phyloP scores from a whole-genome alignment of 306 rosid species.

The Dicorynia guianensis region DNA sequence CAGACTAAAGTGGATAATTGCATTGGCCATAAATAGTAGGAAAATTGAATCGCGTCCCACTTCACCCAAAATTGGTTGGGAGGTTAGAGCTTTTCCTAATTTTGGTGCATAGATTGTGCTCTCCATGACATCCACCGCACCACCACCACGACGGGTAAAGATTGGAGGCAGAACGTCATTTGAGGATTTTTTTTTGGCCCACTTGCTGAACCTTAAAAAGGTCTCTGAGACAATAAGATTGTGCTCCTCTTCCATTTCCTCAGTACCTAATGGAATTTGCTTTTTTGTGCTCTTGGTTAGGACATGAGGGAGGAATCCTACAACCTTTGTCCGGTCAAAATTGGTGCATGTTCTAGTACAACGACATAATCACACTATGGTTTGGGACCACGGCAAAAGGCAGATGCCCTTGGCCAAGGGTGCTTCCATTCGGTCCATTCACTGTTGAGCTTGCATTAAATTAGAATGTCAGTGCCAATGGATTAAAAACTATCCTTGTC shows the following conservation, averaged over 20 bases:
- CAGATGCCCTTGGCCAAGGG: slow-evolving; percentile 36
- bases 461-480: slow-evolving; percentile 21
- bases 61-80: slow-evolving; percentile 34
- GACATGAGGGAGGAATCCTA: slow-evolving; percentile 21
- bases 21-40: slow-evolving; percentile 18
- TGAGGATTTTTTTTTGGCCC: background rate
- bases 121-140: background rate
- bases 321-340: slow-evolving; percentile 8
- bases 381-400: slow-evolving; percentile 45
- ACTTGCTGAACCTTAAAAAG: slow-evolving; percentile 20
- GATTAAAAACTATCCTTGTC: background rate
- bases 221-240: background rate
- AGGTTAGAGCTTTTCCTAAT: slow-evolving; percentile 7
- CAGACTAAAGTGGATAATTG: background rate
- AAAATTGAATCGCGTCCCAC: slow-evolving; percentile 11
- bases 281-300: background rate
- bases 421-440: slow-evolving; percentile 45
- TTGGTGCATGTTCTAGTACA: slow-evolving; percentile 14
- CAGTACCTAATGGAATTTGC: background rate
- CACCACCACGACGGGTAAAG: background rate
- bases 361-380: slow-evolving; percentile 21
- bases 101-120: background rate
- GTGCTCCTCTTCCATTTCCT: background rate
- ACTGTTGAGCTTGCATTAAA: slow-evolving; percentile 33
- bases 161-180: background rate